Base-by-base conservation (phyloP, 257 asterid genomes). In the Ajuga chamaepitys region DNA sequence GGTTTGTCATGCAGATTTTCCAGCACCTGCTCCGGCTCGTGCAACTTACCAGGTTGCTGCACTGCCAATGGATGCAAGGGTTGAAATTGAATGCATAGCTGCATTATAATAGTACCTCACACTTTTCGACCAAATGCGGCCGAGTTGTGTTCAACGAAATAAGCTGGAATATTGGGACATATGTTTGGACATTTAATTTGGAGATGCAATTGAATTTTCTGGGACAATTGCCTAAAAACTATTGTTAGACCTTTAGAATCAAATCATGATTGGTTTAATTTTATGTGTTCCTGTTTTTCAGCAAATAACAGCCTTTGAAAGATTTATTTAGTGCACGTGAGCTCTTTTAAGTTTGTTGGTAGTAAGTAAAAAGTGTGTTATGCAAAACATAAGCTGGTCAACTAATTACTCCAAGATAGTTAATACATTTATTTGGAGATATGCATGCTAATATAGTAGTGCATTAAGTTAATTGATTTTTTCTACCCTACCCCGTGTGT, bases 21-120 rank as follows among this genome's bases (percentile, higher is more conserved):
- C 87, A 21, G 78, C 88, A 41, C 97, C 97, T 3, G 92, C 93
- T 4, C 98, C 98, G 2, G 96, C 97, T 17, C 95, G 98, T 41
- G 76, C 97, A 8, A 92, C 98, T 28, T 92, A 85, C 76, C 97
- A 92, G 79, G 98, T 87, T 4, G 98, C 97, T 1, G 97, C 95
- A 46, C 77, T 92, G 46, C 98, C 97, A 37, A 28, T 85, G 95
- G 88, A 81, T 26, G 98, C 98, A 30, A 82, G 75, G 77, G 77
- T 92, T 52, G 98, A 92, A 72, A 77, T 92, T 2, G 97, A 92
- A 54, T 89, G 98, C 89, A 87, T 87, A 17, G 98, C 98, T 12
- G 68, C 82, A 59, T 67, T 67, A 62, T 72, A 71, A 56, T 78
- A 67, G 72, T 45, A 20, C 22, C 57, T 18, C 37, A 5, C 22